Base-by-base conservation (phyloP, 2,329 filamentous ascomycete species). In the Fusarium keratoplasticum region DNA sequence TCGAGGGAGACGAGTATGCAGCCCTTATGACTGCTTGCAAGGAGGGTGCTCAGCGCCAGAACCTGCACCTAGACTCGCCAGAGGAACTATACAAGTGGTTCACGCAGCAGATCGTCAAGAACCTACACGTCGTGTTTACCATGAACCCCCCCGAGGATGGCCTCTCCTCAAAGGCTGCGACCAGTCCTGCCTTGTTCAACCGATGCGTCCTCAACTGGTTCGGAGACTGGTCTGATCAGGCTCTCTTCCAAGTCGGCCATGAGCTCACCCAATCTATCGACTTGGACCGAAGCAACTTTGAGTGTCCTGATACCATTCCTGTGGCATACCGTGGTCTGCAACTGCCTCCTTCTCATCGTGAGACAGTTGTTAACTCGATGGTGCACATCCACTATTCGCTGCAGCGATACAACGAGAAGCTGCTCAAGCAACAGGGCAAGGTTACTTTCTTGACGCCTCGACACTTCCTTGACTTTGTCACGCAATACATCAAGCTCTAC, bases 21-120 rank as follows among this genome's bases (percentile, higher is more conserved):
- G 94, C 96, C n/a, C 87, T 99, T 73, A 98, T 99, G 96, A 99
- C 97, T 29, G 95, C 95, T 64, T 99, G 97, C 87, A 98, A 98
- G 83, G 96, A 99, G 85, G 97, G 96, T 69, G 96, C 96, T 22
- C 96, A 99, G 82, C 93, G 95, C 71, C 96, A 99, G 86, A 96
- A 96, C 57, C 88, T 98, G 67, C 91, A 98, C 68, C 90, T 99
- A 1, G 96, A 99, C 84, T 98, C 96, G 1, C 95, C 98, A 77
- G 97, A 99, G 85, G 96, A 99, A 83, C 88, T 99, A n/a, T 99
- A 99, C 89, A 98, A 98, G 86, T 99, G 96, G 96, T 99, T 99
- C 86, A 99, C 97, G 0, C 94, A 97, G 79, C 96, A 99, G 83
- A 98, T 99, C 79, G 94, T 99, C 82, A 98, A 98, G 87, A 99